These are phyloP conservation scores for Chaetothyriales sp. DNA, from an alignment of 2,329 filamentous ascomycete species.

Conservation along the genomic window DNA sequence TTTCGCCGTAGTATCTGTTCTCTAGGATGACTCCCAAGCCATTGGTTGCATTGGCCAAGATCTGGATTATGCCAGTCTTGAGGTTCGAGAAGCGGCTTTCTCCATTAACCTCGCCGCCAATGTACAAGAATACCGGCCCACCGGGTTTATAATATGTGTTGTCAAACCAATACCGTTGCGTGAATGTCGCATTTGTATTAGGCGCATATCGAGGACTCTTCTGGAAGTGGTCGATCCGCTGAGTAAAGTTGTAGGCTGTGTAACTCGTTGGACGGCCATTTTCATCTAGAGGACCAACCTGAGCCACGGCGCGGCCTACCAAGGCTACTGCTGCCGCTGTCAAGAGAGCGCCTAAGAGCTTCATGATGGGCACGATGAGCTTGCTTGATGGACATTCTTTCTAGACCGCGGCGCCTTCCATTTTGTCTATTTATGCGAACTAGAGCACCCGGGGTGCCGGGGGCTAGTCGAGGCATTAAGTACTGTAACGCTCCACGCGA, in stretches of 20 bases:
- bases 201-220: conserved; percentile 10
- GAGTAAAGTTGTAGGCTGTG: conserved; percentile 11
- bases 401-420: not conserved
- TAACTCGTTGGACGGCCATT: conserved; percentile 14
- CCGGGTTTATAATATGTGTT: conserved; percentile 41
- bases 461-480: not conserved
- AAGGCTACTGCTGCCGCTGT: conserved; percentile 1
- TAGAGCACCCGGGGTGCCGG: not conserved
- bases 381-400: not conserved
- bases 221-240: conserved; percentile 15
- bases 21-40: conserved; percentile 38
- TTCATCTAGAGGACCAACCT: conserved; percentile 9
- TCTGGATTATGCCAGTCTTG: conserved; percentile 36
- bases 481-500: not conserved
- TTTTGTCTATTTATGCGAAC: not conserved
- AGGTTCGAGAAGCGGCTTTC: conserved; percentile 32
- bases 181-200: conserved; percentile 32
- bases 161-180: conserved; percentile 43
- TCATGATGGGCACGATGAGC: not conserved
- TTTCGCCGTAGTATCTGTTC: conserved; percentile 29
- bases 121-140: conserved; percentile 35
- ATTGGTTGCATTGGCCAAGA: conserved; percentile 41
- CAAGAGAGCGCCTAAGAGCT: not conserved
- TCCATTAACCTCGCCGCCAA: conserved; percentile 23
- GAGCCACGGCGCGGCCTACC: conserved; percentile 6